Conservation (phyloP, 2,329 filamentous ascomycete genomes). For the Colletotrichum sp. region DNA sequence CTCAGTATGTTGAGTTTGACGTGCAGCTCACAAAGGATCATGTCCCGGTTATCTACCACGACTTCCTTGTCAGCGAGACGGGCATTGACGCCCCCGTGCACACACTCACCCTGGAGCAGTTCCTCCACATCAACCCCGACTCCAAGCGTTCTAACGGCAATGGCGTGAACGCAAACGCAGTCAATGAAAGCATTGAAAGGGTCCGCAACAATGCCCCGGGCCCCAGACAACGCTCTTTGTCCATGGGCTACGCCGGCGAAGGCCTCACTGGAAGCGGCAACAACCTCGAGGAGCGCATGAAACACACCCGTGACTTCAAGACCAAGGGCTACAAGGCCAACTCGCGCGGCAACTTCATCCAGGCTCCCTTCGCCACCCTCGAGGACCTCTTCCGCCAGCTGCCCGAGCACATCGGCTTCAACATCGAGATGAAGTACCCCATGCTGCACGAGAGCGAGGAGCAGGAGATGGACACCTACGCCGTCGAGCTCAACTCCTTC, state of each 20-base stretch:
- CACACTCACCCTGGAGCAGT: conserved; percentile 92
- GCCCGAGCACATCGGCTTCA: conserved; percentile 86
- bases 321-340: conserved; percentile 96
- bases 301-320: conserved; percentile 95
- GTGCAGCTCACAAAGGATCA: conserved; percentile 99
- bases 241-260: conserved; percentile 55
- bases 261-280: conserved; percentile 33
- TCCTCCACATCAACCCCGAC: conserved; percentile 81
- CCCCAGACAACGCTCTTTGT: conserved; percentile 55
- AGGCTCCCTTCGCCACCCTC: conserved; percentile 92
- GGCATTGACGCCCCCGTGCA: conserved; percentile 97
- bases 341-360: conserved; percentile 90
- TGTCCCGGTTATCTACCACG: conserved; percentile 97
- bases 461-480: conserved; percentile 96
- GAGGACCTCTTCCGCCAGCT: conserved; percentile 91
- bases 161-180: conserved; percentile 12
- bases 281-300: conserved; percentile 82
- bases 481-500: conserved; percentile 94
- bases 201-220: conserved; percentile 33
- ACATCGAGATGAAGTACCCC: conserved; percentile 99
- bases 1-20: conserved; percentile 77
- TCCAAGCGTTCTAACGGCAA: conserved; percentile 20
- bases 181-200: conserved; percentile 32
- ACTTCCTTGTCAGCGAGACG: conserved; percentile 97
- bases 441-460: conserved; percentile 97